Evolutionary conservation across 164 flowering plant genomes (phyloP), one percentile per base, ranked within the genome.

Genomic region (Chimonanthus salicifolius): DNA sequence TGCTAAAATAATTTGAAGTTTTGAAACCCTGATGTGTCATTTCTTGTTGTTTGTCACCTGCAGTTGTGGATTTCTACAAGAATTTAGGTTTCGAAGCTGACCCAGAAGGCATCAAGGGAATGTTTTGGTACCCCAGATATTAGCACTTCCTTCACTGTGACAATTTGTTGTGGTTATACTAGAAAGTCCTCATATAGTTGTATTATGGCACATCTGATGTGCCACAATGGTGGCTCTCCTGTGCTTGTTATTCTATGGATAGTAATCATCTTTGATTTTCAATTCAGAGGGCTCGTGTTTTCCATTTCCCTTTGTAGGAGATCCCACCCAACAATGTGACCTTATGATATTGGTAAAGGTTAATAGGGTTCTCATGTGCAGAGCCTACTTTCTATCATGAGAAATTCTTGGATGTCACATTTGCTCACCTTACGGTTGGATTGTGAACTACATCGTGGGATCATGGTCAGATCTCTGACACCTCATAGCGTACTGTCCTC

Each of bases 61-160:
- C 97, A 94, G 99, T 94, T 79, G 92, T 92, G 77, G 99, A 92
- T 44, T 92, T 94, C 84, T 92, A 94, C 72, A 83, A 74, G 58
- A 91, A 92, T 80, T 74, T 94, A 68, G 99, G 99, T 10, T 94
- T 94, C 79, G 86, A 92, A 88, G 83, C 97, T 65, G 99, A 94
- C 68, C 99, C 99, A 46, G 99, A 94, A 78, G 99, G 99, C 75
- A 91, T 92, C 20, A 95, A 91, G 78, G 99, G 98, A 49, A 94
- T 94, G 99, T 94, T 94, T 78, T 92, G 97, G 98, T 84, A 91
- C 78, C 94, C 97, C 72, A 87, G 79, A 72, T 85, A 78, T 62
- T 86, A 84, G 81, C 48, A 49, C 64, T 43, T 20, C 3, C 74
- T 20, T 64, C 0, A 71, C 10, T 54, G n/a, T 15, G n/a, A 44